These are phyloP conservation scores for Teratosphaeriaceae sp. DNA, from an alignment of 2,329 filamentous ascomycete species.

Conservation along the genomic window DNA sequence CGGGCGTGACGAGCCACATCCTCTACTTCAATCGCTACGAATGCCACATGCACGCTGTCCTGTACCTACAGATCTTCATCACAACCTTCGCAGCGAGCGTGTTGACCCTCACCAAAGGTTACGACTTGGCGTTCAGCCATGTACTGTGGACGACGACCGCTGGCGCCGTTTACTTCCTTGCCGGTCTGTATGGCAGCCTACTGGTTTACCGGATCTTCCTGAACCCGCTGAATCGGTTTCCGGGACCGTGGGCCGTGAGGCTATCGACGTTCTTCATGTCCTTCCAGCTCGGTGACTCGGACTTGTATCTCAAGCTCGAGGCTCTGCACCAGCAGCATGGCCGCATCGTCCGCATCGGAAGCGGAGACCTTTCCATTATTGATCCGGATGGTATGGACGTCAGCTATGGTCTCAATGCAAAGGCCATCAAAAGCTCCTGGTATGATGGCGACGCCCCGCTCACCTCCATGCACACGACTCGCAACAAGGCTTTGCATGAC, in stretches of 20 bases:
- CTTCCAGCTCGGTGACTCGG: slow-evolving; percentile 14
- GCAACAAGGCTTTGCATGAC: slow-evolving; percentile 33
- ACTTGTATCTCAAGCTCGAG: slow-evolving; percentile 23
- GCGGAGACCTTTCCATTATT: slow-evolving; percentile 30
- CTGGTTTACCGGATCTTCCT: slow-evolving; percentile 30
- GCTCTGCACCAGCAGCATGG: slow-evolving; percentile 31
- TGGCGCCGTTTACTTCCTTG: slow-evolving; percentile 15
- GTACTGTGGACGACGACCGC: not conserved
- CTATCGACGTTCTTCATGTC: slow-evolving; percentile 28
- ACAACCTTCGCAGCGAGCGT: slow-evolving; percentile 5
- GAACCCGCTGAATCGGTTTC: slow-evolving; percentile 16
- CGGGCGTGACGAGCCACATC: too few species aligned
- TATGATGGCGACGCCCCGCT: slow-evolving; percentile 33
- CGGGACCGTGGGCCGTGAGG: slow-evolving; percentile 29
- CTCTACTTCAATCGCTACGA: too few species aligned
- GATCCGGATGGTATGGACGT: slow-evolving; percentile 31
- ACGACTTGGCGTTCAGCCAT: too few species aligned
- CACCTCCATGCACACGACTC: slow-evolving; percentile 33
- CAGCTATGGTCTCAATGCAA: slow-evolving; percentile 31
- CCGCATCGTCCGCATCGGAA: slow-evolving; percentile 30
- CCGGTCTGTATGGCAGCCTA: slow-evolving; percentile 28
- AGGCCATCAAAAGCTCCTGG: slow-evolving; percentile 36
- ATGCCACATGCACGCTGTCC: slow-evolving; percentile 18
- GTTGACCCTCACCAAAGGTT: not conserved
- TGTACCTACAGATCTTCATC: slow-evolving; percentile 15